Evolutionary conservation across 345 rosid genomes (phyloP), one percentile per base, ranked within the genome.

Genomic region (Gossypium anomalum): DNA sequence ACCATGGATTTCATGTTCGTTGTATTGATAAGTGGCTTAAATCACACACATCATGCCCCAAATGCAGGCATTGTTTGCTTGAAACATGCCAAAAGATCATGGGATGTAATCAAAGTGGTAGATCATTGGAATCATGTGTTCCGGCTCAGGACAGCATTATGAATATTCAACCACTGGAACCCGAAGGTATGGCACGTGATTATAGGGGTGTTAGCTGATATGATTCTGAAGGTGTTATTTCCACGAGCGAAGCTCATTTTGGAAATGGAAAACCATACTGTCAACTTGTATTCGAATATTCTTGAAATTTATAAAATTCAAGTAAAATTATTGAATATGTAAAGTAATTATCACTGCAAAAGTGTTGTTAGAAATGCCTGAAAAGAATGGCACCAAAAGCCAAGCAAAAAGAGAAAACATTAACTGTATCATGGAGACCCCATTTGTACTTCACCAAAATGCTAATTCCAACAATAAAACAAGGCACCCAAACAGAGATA

Each of bases 41-140:
- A 69, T 86, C 86, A 8, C 86, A 89, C 77, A 78, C 89, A 27
- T 87, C 93, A 11, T 91, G 96, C 78, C 96, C 92, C 0, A 89
- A 82, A 10, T 91, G 96, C 55, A 82, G 96, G 78, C 80, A 85
- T 47, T 80, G 82, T 71, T 77, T 82, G 19, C 76, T 73, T 27
- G 79, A 84, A 58, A 79, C 81, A 7, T 62, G 78, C 53, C 69
- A 80, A 23, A 84, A 88, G 70, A 79, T 80, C 19, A 67, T 71
- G 65, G 82, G 41, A 62, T 75, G 77, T 41, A 53, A 70, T 51
- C 79, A 23, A 23, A 23, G 20, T 45, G 59, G 62, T 52, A 77
- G 41, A 34, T 34, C 41, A 34, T 34, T 34, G 41, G 41, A 34
- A 34, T 4, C 41, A 34, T 34, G 41, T 34, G 41, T 34, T 34